Evolutionary conservation across 176 grass and related monocot genomes (phyloP).

Genomic region (Puya raimondii): DNA sequence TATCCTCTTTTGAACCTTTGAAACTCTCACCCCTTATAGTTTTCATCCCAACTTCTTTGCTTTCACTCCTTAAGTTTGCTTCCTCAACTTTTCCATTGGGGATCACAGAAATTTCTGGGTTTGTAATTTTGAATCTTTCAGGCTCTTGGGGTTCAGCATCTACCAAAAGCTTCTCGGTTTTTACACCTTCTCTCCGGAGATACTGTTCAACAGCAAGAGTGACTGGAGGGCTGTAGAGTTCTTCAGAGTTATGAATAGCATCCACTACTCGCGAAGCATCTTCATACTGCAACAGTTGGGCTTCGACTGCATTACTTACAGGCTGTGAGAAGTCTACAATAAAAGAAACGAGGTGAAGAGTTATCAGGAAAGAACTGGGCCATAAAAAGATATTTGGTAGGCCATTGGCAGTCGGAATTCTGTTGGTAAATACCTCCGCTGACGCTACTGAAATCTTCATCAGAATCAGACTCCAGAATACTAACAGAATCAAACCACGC

Average conservation of each 20-base stretch:
- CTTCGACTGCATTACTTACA: constrained; percentile 25
- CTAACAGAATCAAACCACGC: constrained; percentile 86
- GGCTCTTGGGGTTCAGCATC: constrained; percentile 26
- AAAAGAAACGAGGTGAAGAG: constrained; percentile 3
- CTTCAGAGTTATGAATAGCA: constrained; percentile 52
- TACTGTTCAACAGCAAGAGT: constrained; percentile 50
- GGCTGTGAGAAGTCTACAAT: constrained; percentile 52
- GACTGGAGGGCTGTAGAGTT: constrained; percentile 32
- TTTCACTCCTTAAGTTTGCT: constrained; percentile 24
- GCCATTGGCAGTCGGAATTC: background rate
- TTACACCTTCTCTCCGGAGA: constrained; percentile 41
- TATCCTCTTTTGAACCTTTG: constrained; percentile 26
- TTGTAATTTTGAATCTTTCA: constrained; percentile 29
- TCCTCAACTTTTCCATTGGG: constrained; percentile 31
- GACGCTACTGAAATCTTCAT: constrained; percentile 86
- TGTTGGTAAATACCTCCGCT: constrained; percentile 56
- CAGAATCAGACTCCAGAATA: constrained; percentile 87
- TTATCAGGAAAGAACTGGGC: background rate
- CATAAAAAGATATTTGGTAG: background rate
- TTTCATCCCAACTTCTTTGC: constrained; percentile 38
- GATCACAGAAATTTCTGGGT: constrained; percentile 21
- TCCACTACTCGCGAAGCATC: constrained; percentile 48
- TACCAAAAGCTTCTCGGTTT: constrained; percentile 23
- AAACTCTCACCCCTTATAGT: constrained; percentile 40
- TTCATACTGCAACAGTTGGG: constrained; percentile 53